Base-by-base conservation (phyloP, 1,139 yeast genomes). In the Pichia sorboxylosa region DNA sequence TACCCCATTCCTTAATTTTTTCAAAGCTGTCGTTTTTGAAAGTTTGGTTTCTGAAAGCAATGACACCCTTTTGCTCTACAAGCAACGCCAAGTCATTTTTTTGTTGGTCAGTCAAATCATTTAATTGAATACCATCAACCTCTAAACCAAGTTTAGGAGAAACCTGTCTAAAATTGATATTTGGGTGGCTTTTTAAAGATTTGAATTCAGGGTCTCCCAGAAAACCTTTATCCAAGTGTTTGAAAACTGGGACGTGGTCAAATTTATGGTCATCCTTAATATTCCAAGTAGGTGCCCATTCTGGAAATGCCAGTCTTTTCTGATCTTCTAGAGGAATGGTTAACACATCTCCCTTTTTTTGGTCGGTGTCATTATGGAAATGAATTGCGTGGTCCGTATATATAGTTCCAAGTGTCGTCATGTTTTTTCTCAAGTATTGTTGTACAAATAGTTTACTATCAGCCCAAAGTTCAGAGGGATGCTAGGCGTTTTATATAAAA, bases 71-170 rank as follows among this genome's bases (percentile, higher is more conserved):
- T 52, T 72, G 66, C n/a, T 78, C 77, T 30, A 69, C 75, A 26
- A 69, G 57, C 29, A 73, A 61, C 0, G 84, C 82, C 48, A 77
- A 61, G 46, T 77, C 84, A 48, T 75, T 70, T 48, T 68, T 72
- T 29, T 68, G 81, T 13, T 57, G 61, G 32, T 63, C 64, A 32
- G 58, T 52, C 36, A 76, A 57, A 38, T 64, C 52, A 2, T 77
- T 67, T 34, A 77, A 57, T 49, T 74, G 80, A 29, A 76, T 57
- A 16, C 81, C 80, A 5, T 36, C 35, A 26, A 78, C 58, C 50
- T 72, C 80, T 20, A 78, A 61, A 15, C 87, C 87, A 34, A 78
- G 59, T 52, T 71, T 73, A 29, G 85, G 85, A 5, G 78, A 66
- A 40, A 74, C 52, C 27, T 53, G 53, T 11, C 25, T 28, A 7